Evolutionary conservation across 148 eudicot species (phyloP), one percentile per base, ranked within the genome.

Genomic region (Limonium bicolor): DNA sequence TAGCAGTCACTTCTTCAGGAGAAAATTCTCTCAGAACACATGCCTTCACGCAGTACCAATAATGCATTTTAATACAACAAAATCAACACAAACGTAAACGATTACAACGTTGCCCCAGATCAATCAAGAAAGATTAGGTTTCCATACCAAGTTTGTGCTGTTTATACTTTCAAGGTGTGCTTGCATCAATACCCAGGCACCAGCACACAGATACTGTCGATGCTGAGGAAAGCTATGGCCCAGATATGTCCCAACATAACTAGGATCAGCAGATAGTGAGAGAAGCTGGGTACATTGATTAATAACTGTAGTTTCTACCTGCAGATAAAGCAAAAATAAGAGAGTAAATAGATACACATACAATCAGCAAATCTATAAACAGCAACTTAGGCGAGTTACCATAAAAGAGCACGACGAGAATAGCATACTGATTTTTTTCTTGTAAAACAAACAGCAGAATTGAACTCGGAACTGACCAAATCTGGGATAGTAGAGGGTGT

Each of bases 1-100:
- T 90, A 34, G 80, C 81, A 45, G 97, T 90, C 56, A 90, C 97
- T 59, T 90, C 97, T 75, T 90, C 97, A 32, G 97, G 97, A 22
- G 94, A 74, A 90, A 90, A 63, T 62, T 84, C 97, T 68, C 94
- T 72, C 37, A 88, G 41, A 18, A 83, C 97, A 57, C 84, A 73
- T 29, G 78, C 94, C 97, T 88, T 64, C 61, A 52, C 22, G 30
- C 25, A 60, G 13, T 13, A 43, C 1, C 7, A 7, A 14, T 20
- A 6, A 25, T 41, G 25, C 20, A 40, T 4, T 11, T 41, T n/a
- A 41, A 0, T 18, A 37, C 10, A 8, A 9, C 16, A 13, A 13
- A 14, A 43, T 23, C 16, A 6, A 43, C 12, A 43, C 8, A 21
- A 31, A 17, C 50, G 27, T 16, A 38, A 35, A 14, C 23, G 25